Percentiles rank a stretch among this genome's conserved stretches.
Evolutionary conservation across 208 protist species (phyloP).

Genomic region (Acanthamoeba healyi): DNA sequence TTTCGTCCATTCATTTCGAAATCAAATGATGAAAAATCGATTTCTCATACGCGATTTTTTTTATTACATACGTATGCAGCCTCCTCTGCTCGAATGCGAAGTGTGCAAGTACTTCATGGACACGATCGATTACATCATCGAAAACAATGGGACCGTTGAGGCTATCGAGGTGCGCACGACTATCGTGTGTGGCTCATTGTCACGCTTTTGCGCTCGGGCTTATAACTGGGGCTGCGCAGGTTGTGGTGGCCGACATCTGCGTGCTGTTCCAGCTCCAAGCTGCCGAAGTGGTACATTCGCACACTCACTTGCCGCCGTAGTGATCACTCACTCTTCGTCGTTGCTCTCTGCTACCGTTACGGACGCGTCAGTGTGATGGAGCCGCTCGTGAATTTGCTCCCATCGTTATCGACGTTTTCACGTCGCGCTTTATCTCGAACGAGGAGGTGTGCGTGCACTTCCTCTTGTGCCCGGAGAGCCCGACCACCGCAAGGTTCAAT

Average conservation of each 20-base stretch:
- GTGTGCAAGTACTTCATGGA: constrained; percentile 65
- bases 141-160: constrained; percentile 4
- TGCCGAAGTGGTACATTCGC: constrained; percentile 14
- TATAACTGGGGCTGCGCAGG: neutral
- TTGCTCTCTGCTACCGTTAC: neutral
- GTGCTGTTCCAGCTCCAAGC: constrained; percentile 10
- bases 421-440: constrained; percentile 18
- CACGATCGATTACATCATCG: neutral
- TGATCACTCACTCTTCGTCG: neutral
- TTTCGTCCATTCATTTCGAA: neutral
- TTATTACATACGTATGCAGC: neutral
- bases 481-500: neutral
- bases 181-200: neutral
- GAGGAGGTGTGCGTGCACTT: constrained; percentile 61
- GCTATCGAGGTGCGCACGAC: neutral
- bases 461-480: constrained; percentile 14
- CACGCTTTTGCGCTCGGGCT: neutral
- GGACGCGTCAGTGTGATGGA: constrained; percentile 20
- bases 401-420: constrained; percentile 36
- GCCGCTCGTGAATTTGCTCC: neutral
- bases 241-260: constrained; percentile 22
- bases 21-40: neutral
- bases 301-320: neutral
- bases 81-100: constrained; percentile 5
- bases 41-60: neutral